Base-by-base conservation (phyloP, 148 eudicot species). In the Arctostaphylos glauca region DNA sequence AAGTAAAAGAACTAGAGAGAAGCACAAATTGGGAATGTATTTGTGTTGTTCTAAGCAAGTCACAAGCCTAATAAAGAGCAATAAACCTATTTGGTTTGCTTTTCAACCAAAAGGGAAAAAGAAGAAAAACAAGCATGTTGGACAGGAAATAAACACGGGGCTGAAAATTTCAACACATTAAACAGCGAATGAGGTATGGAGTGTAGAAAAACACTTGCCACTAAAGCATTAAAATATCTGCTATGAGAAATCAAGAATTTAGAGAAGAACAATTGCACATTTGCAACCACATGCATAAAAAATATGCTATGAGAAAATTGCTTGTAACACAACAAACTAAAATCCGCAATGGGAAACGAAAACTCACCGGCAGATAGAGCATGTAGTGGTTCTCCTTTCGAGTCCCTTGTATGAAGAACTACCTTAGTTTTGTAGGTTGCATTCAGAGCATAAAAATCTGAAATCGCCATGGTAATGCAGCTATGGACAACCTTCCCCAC, bases 371-470 rank as follows among this genome's bases (percentile, higher is more conserved):
- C 38, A 31, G 38, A 31, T 31, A 31, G 38, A 31, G 38, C 38
- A 31, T 31, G 38, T 31, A 31, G 38, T 31, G 38, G 38, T 31
- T 31, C 38, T 31, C 38, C 38, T 31, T 31, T 44, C 18, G 87
- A 86, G 52, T 84, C 75, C 76, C 84, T 80, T 0, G 81, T 49
- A 3, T 87, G 85, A 49, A 87, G 86, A 77, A 48, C 56, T 1
- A 90, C 54, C 66, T 85, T 81, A 19, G 89, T 86, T 46, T 41
- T 79, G 81, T 68, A 83, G 16, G 74, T 49, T 7, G n/a, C 47
- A 74, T 88, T 78, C 9, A 68, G 2, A 21, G 79, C 81, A 77
- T 90, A 89, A 52, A 89, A 89, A 49, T 88, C 87, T 5, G 87
- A 83, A 6, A 84, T 21, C 13, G 87, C 86, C 85, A 88, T 84